A percentile compares a stretch with the other conserved stretches of the same genome.
These are phyloP conservation scores for Cryptococcus sp. DNA, from an alignment of 1,284 basidiomycete species.

Conservation along the genomic window DNA sequence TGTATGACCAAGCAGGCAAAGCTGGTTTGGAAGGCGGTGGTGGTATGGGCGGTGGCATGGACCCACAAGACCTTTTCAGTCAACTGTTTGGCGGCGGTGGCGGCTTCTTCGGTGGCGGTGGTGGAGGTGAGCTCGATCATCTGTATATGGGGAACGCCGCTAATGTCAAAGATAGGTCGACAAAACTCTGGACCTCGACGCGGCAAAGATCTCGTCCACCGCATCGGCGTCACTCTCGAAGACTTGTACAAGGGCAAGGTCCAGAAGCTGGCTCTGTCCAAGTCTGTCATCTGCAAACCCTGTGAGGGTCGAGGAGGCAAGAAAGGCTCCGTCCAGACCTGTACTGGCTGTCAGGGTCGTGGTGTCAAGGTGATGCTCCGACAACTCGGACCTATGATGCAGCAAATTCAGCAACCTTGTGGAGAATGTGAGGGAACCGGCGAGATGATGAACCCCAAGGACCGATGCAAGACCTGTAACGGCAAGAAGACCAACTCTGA, in stretches of 20 bases:
- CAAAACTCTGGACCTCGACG: constrained; percentile 72
- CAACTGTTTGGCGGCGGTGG: constrained; percentile 84
- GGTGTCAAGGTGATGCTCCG: constrained; percentile 90
- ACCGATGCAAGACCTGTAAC: constrained; percentile 89
- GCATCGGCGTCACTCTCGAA: constrained; percentile 92
- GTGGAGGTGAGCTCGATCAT: constrained; percentile 27
- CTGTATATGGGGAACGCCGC: constrained; percentile 32
- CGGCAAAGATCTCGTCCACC: constrained; percentile 98
- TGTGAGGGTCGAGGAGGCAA: constrained; percentile 98
- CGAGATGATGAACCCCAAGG: constrained; percentile 91
- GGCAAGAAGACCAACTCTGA: constrained; percentile 95
- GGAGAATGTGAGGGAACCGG: constrained; percentile 89
- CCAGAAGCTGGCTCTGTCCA: constrained; percentile 94
- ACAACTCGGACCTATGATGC: constrained; percentile 97
- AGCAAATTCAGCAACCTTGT: constrained; percentile 96
- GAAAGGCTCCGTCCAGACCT: constrained; percentile 86
- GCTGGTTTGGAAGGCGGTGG: constrained; percentile 80
- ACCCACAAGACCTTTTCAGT: constrained; percentile 96
- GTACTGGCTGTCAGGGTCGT: constrained; percentile 79
- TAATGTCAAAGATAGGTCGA: constrained; percentile 8
- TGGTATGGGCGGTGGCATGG: constrained; percentile 91
- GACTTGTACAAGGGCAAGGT: constrained; percentile 99
- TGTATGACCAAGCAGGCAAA: constrained; percentile 93
- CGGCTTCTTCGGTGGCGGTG: constrained; percentile 61
- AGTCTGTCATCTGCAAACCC: constrained; percentile 89